A percentile compares a stretch with the other conserved stretches of the same genome.
Evolutionary conservation across 208 protist genomes (phyloP).

Genomic region (Leishmania aethiopica): DNA sequence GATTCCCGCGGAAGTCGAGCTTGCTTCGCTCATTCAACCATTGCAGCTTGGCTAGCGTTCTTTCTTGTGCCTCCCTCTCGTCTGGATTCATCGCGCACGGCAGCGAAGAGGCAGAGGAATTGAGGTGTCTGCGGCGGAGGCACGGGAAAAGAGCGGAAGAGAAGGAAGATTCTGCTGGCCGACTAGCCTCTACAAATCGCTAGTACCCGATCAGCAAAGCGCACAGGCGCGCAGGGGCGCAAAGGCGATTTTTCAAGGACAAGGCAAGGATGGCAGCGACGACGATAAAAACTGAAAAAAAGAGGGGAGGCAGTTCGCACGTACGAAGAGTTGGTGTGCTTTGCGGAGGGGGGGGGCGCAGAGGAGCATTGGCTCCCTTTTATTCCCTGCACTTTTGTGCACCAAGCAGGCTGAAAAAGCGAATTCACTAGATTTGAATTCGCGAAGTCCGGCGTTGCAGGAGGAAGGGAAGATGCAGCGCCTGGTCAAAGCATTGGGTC

Average conservation of each 20-base stretch:
- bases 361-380: neutral
- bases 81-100: slow-evolving; percentile 25
- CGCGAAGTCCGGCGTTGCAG: neutral
- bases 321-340: neutral
- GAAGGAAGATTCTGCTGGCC: neutral
- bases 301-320: neutral
- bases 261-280: neutral
- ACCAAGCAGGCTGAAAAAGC: neutral
- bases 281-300: neutral
- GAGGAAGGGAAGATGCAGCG: neutral
- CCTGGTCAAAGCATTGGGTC: neutral
- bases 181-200: neutral
- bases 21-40: slow-evolving; percentile 79
- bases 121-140: neutral
- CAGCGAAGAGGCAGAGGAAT: neutral
- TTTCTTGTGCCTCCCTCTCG: slow-evolving; percentile 53
- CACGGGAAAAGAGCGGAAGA: neutral
- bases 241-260: neutral
- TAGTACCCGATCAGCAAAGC: neutral
- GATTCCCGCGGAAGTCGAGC: slow-evolving; percentile 83
- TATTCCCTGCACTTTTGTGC: neutral
- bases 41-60: slow-evolving; percentile 66
- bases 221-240: neutral
- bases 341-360: neutral
- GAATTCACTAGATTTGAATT: neutral